A percentile compares a stretch with the other conserved stretches of the same genome.
These are phyloP conservation scores for Lentinus tigrinus DNA, from an alignment of 768 basidiomycete genomes.

Conservation along the genomic window DNA sequence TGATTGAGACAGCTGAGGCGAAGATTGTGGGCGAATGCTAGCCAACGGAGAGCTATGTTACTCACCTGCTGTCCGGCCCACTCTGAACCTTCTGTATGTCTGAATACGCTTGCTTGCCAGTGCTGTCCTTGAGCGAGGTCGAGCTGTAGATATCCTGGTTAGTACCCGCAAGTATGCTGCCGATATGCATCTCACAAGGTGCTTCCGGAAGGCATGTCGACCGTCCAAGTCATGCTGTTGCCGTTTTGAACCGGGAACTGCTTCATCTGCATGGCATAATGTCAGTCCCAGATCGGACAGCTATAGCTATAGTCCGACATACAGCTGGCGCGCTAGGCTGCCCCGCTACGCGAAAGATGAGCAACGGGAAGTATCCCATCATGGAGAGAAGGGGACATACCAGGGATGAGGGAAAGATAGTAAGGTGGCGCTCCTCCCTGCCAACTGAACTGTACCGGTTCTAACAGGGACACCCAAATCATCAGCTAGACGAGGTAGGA, in stretches of 20 bases:
- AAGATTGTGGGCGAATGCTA: neutral
- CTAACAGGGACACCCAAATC: slow-evolving; percentile 30
- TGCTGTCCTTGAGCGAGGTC: slow-evolving; percentile 55
- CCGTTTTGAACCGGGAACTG: slow-evolving; percentile 47
- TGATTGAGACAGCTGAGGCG: slow-evolving; percentile 27
- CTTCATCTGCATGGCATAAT: slow-evolving; percentile 43
- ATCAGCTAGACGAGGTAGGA: neutral
- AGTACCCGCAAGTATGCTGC: neutral
- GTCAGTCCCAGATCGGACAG: neutral
- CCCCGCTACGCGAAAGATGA: slow-evolving; percentile 39
- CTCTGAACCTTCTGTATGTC: slow-evolving; percentile 45
- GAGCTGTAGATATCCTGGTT: slow-evolving; percentile 37
- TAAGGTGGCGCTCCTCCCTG: slow-evolving; percentile 51
- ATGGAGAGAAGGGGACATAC: slow-evolving; percentile 35
- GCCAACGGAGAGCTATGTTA: neutral
- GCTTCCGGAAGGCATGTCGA: slow-evolving; percentile 44
- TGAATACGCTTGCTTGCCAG: slow-evolving; percentile 52
- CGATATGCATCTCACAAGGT: slow-evolving; percentile 41
- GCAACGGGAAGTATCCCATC: neutral
- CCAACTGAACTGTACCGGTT: slow-evolving; percentile 61
- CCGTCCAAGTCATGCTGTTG: slow-evolving; percentile 51
- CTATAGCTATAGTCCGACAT: slow-evolving; percentile 17
- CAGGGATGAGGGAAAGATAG: slow-evolving; percentile 60
- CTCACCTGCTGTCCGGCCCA: slow-evolving; percentile 24
- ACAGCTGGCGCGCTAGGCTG: slow-evolving; percentile 54